Base-by-base conservation (phyloP, 2,329 filamentous ascomycete species). In the Aspergillus flavus region DNA sequence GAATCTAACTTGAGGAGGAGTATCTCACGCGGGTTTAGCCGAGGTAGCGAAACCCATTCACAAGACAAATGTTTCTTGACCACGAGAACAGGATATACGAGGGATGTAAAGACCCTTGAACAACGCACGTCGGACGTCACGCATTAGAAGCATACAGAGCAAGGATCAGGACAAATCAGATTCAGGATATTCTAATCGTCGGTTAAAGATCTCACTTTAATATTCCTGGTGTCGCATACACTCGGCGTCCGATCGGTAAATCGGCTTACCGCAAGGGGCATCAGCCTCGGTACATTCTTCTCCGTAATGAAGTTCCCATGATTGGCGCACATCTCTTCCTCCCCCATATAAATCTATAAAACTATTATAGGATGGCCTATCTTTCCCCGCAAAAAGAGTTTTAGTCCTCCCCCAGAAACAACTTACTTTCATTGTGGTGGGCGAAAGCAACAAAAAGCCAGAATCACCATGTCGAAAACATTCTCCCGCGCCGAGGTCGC, bases 401-500 rank as follows among this genome's bases (percentile, higher is more conserved):
- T 10, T 41, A 19, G 39, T 41, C 10, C 52, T 55, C 59, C 50
- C 5, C 59, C 39, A 45, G 34, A 56, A n/a, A 53, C 6, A 34
- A n/a, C 30, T 10, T 16, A 10, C 36, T 14, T 41, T 41, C 36
- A 19, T 7, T 19, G 14, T 41, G 36, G 36, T 19, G 39, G 19
- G 16, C 19, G 32, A 32, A 41, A 16, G 14, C 14, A 36, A 41
- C 1, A 19, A 10, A 5, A 23, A 36, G 21, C 9, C n/a, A 23
- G 12, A 39, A 16, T 39, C 56, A 62, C 26, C 58, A 71, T 71
- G 69, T 62, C 69, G 41, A 66, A 75, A 66, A 71, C 66, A 19
- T 69, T 83, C 58, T 81, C 82, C 58, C 83, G 84, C 70, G 82
- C 78, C 48, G 79, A 92, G 77, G 91, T 95, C 70, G 89, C 89